Base-by-base conservation (phyloP, 2,329 filamentous ascomycete species). In the Epichloe elymi region DNA sequence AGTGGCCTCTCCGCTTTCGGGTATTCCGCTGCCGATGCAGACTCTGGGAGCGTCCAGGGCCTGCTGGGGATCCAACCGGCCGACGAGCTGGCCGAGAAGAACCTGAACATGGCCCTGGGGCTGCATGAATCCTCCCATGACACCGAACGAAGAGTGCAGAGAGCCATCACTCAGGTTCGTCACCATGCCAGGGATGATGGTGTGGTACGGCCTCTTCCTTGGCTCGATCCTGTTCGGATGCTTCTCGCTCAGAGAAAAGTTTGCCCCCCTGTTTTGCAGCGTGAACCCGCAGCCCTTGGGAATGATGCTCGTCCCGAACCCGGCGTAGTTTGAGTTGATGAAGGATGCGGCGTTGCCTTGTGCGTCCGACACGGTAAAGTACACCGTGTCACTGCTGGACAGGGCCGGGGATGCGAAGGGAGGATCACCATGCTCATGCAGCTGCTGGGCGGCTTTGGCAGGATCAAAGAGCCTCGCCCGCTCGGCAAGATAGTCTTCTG, bases 101-200 rank as follows among this genome's bases (percentile, higher is more conserved):
- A 95, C 89, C 67, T 97, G 93, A 0, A 97, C 83, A 54, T 97
- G 93, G 20, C 91, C 93, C 67, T 97, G 93, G 0, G 93, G 93
- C 70, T 98, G 93, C 86, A 97, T 97, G 69, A 94, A 97, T 2
- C 89, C 91, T 49, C 93, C 93, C 93, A 97, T 97, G 54, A 97
- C 91, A 49, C 93, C 93, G 61, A 91, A 96, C 0, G 95, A 86
- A 4, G 81, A 85, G 65, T 95, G 87, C 51, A 97, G 70, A 46
- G 78, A 83, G 26, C 80, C 79, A 59, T 94, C 88, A 4, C 71
- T 70, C 17, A 79, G 65, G 58, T 93, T 88, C 0, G 93, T 97
- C 17, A 91, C 81, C 66, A 97, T 77, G 0, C 86, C 91, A 0
- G 93, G 91, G 60, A 98, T 98, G 65, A 98, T 97, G 50, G 93